Evolutionary conservation across 352 stramenopile species (phyloP).

Genomic region (Pythium apleroticum): DNA sequence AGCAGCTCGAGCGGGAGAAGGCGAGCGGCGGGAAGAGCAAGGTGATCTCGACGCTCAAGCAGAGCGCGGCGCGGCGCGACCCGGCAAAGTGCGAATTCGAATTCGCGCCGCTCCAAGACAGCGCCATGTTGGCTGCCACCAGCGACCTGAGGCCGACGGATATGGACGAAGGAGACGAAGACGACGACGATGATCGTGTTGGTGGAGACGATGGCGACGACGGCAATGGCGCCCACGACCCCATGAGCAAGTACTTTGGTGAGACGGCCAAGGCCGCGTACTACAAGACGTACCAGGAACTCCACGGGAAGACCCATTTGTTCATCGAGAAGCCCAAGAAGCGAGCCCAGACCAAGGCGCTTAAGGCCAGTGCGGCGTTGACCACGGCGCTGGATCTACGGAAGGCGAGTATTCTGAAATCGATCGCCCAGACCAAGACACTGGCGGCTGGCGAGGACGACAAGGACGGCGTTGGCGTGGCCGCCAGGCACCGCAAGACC

Average conservation of each 20-base stretch:
- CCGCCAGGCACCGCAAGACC: slow-evolving; percentile 11
- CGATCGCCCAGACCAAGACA: slow-evolving; percentile 9
- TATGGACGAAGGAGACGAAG: slow-evolving; percentile 27
- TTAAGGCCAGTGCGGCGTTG: slow-evolving; percentile 26
- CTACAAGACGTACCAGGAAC: slow-evolving; percentile 57
- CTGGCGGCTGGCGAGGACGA: not conserved
- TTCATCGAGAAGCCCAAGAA: slow-evolving; percentile 39
- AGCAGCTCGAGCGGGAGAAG: slow-evolving; percentile 19
- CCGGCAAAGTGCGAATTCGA: slow-evolving; percentile 30
- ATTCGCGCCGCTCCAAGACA: slow-evolving; percentile 45
- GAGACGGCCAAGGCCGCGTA: slow-evolving; percentile 38
- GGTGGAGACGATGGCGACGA: slow-evolving; percentile 8
- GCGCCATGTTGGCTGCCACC: slow-evolving; percentile 33
- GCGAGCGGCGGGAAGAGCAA: slow-evolving; percentile 16
- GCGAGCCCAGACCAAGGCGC: slow-evolving; percentile 12
- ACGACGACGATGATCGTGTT: slow-evolving; percentile 13
- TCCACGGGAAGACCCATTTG: slow-evolving; percentile 58
- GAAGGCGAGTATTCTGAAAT: slow-evolving; percentile 20
- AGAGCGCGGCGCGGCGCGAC: slow-evolving; percentile 12
- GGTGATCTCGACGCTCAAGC: slow-evolving; percentile 23
- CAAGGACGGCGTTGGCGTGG: not conserved
- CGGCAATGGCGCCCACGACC: slow-evolving; percentile 17
- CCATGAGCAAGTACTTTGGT: slow-evolving; percentile 52
- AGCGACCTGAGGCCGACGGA: slow-evolving; percentile 8
- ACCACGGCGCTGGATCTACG: slow-evolving; percentile 19